Evolutionary conservation across 108 stramenopile species (phyloP), one percentile per base, ranked within the genome.

Genomic region (Skeletonema tropicum): DNA sequence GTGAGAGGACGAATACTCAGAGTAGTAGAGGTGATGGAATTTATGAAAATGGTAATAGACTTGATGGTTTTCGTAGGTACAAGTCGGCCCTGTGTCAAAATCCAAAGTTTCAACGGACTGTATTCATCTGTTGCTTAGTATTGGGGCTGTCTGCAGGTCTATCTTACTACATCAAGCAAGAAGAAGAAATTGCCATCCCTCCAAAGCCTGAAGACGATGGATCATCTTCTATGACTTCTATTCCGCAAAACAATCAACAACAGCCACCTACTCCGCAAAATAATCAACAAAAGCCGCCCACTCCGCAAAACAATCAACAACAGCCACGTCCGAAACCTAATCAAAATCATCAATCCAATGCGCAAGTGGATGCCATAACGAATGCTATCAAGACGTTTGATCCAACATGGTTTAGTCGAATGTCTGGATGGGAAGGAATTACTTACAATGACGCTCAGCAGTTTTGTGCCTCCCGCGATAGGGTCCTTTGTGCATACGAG

Each of bases 401-500:
- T 31, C 71, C 71, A 31, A 48, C 60, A 23, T 72, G 71, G 71
- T 72, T 45, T 49, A 60, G 61, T 17, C 60, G 71, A 25, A 33
- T 32, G 14, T 48, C 39, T 11, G 71, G 71, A 21, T 72, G 61
- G 61, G 60, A 48, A 46, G 71, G 71, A 4, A 36, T 30, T 39
- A 63, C 71, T 12, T 72, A 72, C 45, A 36, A 23, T 52, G 71
- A 72, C 1, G 31, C 62, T 29, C 42, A 61, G 4, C 29, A 62
- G n/a, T 72, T 72, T 52, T 72, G 71, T 32, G 14, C 62, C 17
- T 49, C 29, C 8, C n/a, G 60, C 7, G 23, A 58, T 3, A 25
- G 71, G n/a, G 60, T 72, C 19, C 61, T 60, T 17, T 72, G 71
- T 26, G 42, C 71, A 21, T 62, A 62, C 60, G 60, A 72, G 32